Evolutionary conservation across 2,329 filamentous ascomycete species (phyloP).

Genomic region (Fusarium lyarnte): DNA sequence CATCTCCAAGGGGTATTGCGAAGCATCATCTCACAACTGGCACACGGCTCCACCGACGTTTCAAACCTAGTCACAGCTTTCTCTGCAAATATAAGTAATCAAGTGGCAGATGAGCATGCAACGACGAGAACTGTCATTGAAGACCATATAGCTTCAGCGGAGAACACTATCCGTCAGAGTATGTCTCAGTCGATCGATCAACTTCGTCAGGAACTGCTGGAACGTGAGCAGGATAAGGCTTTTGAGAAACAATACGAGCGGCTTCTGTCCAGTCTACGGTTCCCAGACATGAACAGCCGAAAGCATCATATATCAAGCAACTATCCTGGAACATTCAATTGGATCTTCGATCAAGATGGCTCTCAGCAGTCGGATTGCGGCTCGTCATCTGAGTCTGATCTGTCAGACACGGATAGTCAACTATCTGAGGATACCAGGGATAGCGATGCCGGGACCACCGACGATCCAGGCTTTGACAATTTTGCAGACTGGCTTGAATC

Average conservation of each 20-base stretch:
- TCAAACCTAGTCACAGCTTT: neutral
- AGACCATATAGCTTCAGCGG: neutral
- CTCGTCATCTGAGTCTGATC: too few relatives aligned
- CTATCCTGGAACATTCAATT: neutral
- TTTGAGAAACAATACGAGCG: neutral
- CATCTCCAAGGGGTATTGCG: neutral
- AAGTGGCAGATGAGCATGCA: neutral
- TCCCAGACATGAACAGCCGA: neutral
- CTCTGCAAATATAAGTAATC: rapidly evolving
- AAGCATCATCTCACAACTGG: neutral
- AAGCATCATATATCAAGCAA: neutral
- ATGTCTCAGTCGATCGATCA: neutral
- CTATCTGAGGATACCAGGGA: too few relatives aligned
- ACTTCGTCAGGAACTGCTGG: neutral
- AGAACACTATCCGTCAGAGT: neutral
- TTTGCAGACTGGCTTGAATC: neutral
- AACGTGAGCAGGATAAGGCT: neutral
- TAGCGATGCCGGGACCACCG: neutral
- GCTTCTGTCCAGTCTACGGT: neutral
- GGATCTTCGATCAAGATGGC: neutral
- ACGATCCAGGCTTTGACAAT: rapidly evolving
- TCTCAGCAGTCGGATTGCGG: rapidly evolving
- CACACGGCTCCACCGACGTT: rapidly evolving
- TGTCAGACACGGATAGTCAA: neutral
- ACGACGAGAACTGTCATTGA: neutral